Base-by-base conservation (phyloP, 306 rosid genomes). In the Biancaea sappan region DNA sequence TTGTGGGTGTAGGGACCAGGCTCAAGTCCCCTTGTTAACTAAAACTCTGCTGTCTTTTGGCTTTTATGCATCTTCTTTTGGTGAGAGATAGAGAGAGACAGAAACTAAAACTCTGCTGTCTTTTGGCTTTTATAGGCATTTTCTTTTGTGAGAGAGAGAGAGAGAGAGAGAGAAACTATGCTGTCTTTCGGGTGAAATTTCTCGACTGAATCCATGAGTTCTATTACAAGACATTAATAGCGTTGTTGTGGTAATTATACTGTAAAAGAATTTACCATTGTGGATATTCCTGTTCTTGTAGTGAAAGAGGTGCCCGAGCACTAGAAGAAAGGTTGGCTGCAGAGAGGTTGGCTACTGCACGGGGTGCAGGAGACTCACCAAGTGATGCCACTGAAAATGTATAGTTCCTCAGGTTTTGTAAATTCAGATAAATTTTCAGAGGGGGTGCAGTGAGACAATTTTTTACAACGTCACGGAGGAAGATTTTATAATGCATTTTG, bases 281-380 rank as follows among this genome's bases (percentile, higher is more conserved):
- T 69, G 18, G 75, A 43, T 25, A 41, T 25, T 60, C 47, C 52
- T 59, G 57, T 58, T 60, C 35, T 66, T 82, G 86, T 91, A 91
- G 97, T 60, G 97, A 91, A 83, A 83, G 97, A 75, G 97, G 97
- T 51, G 97, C 95, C 68, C 91, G 97, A 51, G 97, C 97, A 4
- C 86, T 91, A 31, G 96, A 91, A 80, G 97, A 91, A 82, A 86
- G 97, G 79, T 66, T 88, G 74, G 97, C 94, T 15, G 80, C 94
- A 6, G 97, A 89, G 72, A 88, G 89, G 80, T 74, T 87, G 83
- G 94, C 82, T 47, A 79, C 84, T 74, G 80, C 67, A n/a, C 79
- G 66, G 22, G 44, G 75, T 16, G 65, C 83, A 8, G 84, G 85
- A 50, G 94, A 84, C 69, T 67, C 76, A 0, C 79, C 59, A 63